These are phyloP conservation scores for Rosa persica DNA, from an alignment of 306 rosid species.

Conservation along the genomic window DNA sequence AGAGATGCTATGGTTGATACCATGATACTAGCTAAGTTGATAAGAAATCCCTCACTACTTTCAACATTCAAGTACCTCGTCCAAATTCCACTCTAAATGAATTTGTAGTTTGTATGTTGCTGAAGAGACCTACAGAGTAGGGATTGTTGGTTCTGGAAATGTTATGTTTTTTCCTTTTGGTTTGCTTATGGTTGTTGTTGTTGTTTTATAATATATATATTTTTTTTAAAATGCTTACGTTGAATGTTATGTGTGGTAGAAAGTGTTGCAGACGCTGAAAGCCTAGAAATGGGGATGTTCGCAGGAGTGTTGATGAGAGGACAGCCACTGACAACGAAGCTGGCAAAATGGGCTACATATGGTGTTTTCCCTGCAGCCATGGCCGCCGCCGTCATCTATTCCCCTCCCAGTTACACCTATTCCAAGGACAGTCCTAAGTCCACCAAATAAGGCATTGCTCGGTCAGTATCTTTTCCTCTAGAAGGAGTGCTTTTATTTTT, in stretches of 20 bases:
- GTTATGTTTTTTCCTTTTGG: background rate
- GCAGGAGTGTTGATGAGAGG: slow-evolving; percentile 32
- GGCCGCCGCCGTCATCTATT: slow-evolving; percentile 37
- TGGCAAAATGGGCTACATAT: slow-evolving; percentile 30
- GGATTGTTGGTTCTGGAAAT: background rate
- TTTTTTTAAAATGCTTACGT: background rate
- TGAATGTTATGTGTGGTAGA: background rate
- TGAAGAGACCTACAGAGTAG: too few relatives aligned
- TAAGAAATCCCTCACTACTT: too few relatives aligned
- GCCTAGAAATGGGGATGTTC: slow-evolving; percentile 15
- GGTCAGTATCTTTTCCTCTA: slow-evolving; percentile 3
- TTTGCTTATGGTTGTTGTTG: background rate
- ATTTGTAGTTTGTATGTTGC: too few relatives aligned
- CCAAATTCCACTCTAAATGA: too few relatives aligned
- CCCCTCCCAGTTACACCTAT: slow-evolving; percentile 37
- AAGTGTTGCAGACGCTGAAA: slow-evolving; percentile 11
- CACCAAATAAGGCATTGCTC: slow-evolving; percentile 13
- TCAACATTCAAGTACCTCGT: too few relatives aligned
- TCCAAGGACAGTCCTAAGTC: slow-evolving; percentile 18
- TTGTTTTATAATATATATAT: background rate
- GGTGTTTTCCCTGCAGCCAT: slow-evolving; percentile 43
- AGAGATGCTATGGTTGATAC: background rate
- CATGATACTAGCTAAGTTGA: too few relatives aligned
- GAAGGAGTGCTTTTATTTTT: background rate
- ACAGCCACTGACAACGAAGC: slow-evolving; percentile 38